Evolutionary conservation across 2,329 filamentous ascomycete genomes (phyloP), one percentile per base, ranked within the genome.

Genomic region (Xylaria sp.): DNA sequence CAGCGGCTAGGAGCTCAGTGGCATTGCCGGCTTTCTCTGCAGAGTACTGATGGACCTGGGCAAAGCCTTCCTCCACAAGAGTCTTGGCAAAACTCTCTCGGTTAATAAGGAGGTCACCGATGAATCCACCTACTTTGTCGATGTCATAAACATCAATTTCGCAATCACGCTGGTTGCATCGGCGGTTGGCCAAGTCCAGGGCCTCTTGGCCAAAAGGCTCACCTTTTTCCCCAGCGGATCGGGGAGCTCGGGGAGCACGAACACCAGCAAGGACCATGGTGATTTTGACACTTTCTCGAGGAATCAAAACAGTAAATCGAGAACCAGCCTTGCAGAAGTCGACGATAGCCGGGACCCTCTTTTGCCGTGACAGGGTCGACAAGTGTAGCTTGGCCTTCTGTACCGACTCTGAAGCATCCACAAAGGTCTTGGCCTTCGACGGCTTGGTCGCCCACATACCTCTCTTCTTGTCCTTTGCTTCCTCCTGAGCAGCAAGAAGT

Each of bases 281-380:
- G 62, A 99, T 81, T 79, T 97, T 97, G 71, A 93, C 87, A 69
- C 91, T 92, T 73, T 99, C 94, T 42, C 92, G 88, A 52, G 94
- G 93, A 53, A 99, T 86, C 8, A 99, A 80, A 42, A 99, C 82
- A 30, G 91, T 96, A 76, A 97, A 99, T 66, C 94, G 86, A 47
- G 92, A 96, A 35, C 90, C 94, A n/a, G 92, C 90, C 77, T 97
- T 97, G 79, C 96, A 94, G 74, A 95, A 99, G 75, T 99, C 94
- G 48, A 99, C 92, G 67, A 99, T 82, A 9, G 90, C 94, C 6
- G 94, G 92, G 2, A 97, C 88, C 75, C 90, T 93, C 80, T 91
- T 93, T 74, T 97, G 92, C 57, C 93, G 86, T 63, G 94, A 90
- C 37, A 99, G 82, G 19, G 91, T 87, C 9, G 90, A 89, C 44